Percentiles rank a stretch among this genome's conserved stretches.
phyloP scores from a whole-genome alignment of 352 stramenopile genomes.

The Globisporangium perplexum region DNA sequence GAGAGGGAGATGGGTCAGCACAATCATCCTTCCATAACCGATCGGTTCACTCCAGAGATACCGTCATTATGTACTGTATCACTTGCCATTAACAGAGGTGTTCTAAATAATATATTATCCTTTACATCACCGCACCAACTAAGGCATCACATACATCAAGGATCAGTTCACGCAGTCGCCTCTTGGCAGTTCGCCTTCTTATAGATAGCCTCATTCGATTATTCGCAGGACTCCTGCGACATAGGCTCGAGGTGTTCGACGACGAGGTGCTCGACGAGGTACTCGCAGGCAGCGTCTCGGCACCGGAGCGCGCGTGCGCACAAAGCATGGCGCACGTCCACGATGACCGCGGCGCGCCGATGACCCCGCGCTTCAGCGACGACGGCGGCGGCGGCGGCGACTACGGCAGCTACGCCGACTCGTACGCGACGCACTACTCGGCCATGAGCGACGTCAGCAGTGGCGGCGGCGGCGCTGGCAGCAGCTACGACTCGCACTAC shows the following conservation, averaged over 20 bases:
- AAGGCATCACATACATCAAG: background rate
- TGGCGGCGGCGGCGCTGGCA: too few species aligned
- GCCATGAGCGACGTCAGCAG: conserved; percentile 8
- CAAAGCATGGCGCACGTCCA: background rate
- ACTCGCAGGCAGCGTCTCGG: too few species aligned
- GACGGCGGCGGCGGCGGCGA: conserved; percentile 8
- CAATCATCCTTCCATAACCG: background rate
- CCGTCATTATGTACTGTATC: background rate
- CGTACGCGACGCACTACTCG: conserved; percentile 11
- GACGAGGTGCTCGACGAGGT: too few species aligned
- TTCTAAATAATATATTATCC: too few species aligned
- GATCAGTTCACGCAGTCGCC: background rate
- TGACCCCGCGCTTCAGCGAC: conserved; percentile 13
- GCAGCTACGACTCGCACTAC: conserved; percentile 15
- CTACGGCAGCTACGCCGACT: conserved; percentile 5
- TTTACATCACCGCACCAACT: background rate
- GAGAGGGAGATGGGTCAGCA: background rate
- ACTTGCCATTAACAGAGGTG: too few species aligned
- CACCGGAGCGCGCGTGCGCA: background rate
- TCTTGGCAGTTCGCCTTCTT: background rate
- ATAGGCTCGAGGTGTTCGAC: background rate
- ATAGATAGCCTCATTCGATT: background rate
- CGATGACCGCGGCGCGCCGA: background rate
- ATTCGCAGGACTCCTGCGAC: background rate
- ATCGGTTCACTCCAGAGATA: background rate